These are phyloP conservation scores for Paecilomyces formosus DNA, from an alignment of 2,329 filamentous ascomycete species.

Conservation along the genomic window DNA sequence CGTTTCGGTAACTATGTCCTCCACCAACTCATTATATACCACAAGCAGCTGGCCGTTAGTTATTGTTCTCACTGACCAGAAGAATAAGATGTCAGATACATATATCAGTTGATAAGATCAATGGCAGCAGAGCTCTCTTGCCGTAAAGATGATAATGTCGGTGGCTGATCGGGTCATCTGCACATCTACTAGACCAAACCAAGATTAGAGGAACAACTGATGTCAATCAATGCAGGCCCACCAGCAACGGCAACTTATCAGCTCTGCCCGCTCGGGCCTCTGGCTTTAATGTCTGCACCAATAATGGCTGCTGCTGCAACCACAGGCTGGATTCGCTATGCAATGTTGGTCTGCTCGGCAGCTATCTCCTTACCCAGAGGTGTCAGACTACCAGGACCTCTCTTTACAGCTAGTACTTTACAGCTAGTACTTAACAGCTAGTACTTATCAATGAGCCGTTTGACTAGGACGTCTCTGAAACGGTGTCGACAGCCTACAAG, in stretches of 20 bases:
- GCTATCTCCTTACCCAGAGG: neutral
- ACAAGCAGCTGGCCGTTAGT: neutral
- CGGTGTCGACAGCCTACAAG: neutral
- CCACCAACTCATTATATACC: neutral
- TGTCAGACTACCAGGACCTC: neutral
- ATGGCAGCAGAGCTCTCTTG: neutral
- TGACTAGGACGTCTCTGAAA: too few species aligned
- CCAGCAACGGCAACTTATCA: neutral
- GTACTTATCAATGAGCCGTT: too few species aligned
- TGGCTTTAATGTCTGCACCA: neutral
- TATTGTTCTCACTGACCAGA: neutral
- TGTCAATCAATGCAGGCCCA: neutral
- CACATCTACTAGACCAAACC: neutral
- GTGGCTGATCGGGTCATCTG: neutral
- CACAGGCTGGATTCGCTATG: neutral
- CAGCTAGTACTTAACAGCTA: too few species aligned
- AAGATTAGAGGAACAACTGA: neutral
- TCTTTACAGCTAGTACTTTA: too few species aligned
- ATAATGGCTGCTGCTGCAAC: neutral
- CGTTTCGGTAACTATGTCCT: neutral
- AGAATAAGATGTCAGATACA: neutral
- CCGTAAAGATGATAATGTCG: neutral
- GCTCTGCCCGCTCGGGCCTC: neutral
- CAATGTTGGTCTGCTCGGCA: neutral
- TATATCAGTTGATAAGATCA: neutral